These are phyloP conservation scores for Hippophae gyantsensis DNA, from an alignment of 306 rosid genomes.

Conservation along the genomic window DNA sequence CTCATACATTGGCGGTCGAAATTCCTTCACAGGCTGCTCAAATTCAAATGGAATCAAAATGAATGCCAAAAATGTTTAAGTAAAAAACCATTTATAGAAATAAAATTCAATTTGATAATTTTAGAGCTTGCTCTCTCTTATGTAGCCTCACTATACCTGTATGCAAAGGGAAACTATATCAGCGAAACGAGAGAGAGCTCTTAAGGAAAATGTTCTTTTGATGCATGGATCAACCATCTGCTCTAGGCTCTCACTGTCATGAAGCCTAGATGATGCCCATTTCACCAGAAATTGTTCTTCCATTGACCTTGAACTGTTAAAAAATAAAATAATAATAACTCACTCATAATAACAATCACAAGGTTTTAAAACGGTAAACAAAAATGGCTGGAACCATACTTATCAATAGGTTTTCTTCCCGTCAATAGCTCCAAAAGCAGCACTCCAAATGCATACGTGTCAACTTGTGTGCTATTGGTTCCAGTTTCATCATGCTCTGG, in stretches of 20 bases:
- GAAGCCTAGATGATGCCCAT: slow-evolving; percentile 82
- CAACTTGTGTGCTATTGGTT: slow-evolving; percentile 51
- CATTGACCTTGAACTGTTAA: slow-evolving; percentile 49
- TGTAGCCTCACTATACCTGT: slow-evolving; percentile 37
- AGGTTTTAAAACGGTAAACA: not conserved
- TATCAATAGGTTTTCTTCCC: slow-evolving; percentile 72
- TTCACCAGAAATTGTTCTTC: slow-evolving; percentile 58
- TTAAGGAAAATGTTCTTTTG: slow-evolving; percentile 44
- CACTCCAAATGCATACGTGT: slow-evolving; percentile 76
- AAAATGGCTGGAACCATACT: slow-evolving; percentile 25
- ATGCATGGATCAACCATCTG: slow-evolving; percentile 65
- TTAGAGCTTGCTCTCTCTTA: too few species aligned
- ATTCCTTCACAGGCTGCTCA: slow-evolving; percentile 58
- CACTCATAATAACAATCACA: not conserved
- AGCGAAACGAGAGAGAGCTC: slow-evolving; percentile 51
- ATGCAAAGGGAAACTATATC: slow-evolving; percentile 58
- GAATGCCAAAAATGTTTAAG: too few species aligned
- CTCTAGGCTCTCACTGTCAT: slow-evolving; percentile 42
- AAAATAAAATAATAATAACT: slow-evolving; percentile 2
- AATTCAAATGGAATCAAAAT: slow-evolving; percentile 18
- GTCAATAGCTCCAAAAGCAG: slow-evolving; percentile 79
- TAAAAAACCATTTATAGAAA: too few species aligned
- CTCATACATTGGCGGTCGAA: slow-evolving; percentile 67
- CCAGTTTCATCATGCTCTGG: slow-evolving; percentile 69
- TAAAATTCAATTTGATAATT: too few species aligned